These are phyloP conservation scores for Boletus tylopilopsis DNA, from an alignment of 768 basidiomycete species.

Conservation along the genomic window DNA sequence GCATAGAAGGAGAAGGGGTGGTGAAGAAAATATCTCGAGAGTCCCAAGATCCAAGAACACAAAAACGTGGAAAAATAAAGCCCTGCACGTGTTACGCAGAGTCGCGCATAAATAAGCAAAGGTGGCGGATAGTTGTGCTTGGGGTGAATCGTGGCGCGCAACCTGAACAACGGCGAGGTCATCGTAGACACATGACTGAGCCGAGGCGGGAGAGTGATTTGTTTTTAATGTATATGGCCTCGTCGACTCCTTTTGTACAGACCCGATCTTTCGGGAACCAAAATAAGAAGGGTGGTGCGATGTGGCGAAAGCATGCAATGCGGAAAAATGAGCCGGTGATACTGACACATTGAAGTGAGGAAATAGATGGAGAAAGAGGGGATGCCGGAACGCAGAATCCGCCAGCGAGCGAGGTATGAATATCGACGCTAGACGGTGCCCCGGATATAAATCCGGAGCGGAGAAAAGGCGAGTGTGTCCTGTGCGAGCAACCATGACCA, in stretches of 20 bases:
- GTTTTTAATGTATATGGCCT: constrained; percentile 32
- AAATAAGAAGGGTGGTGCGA: constrained; percentile 35
- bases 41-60: constrained; percentile 45
- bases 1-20: constrained; percentile 13
- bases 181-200: constrained; percentile 34
- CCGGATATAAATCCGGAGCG: constrained; percentile 29
- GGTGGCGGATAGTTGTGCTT: constrained; percentile 19
- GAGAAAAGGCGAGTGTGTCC: constrained; percentile 30
- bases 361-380: constrained; percentile 25
- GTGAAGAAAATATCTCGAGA: constrained; percentile 22
- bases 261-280: constrained; percentile 30
- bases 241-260: constrained; percentile 38
- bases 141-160: constrained; percentile 21
- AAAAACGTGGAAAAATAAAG: constrained; percentile 28
- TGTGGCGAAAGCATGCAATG: constrained; percentile 41
- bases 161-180: constrained; percentile 19
- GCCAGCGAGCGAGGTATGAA: constrained; percentile 45
- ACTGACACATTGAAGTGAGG: constrained; percentile 40
- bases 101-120: constrained; percentile 34
- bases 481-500: constrained; percentile 38
- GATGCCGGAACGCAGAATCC: constrained; percentile 22
- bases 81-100: constrained; percentile 20
- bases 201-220: constrained; percentile 19
- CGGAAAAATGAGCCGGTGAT: constrained; percentile 34
- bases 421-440: constrained; percentile 35